Conservation (phyloP, 75 land plant genomes). For the Pseudotsuga menziesii region DNA sequence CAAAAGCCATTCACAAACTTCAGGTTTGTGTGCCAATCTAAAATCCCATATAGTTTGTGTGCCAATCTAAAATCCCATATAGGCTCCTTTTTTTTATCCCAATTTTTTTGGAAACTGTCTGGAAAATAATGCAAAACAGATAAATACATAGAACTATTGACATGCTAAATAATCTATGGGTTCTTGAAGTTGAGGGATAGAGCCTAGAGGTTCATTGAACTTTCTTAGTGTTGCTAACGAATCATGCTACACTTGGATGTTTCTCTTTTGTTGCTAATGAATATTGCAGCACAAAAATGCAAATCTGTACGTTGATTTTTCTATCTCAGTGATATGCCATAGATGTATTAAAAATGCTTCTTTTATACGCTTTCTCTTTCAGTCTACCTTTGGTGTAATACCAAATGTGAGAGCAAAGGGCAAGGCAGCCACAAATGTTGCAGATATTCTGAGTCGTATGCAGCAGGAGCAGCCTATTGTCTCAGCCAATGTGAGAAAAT, state of each 20-base stretch:
- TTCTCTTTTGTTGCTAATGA: too few relatives aligned
- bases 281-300: not conserved
- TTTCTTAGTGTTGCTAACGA: not conserved
- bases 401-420: conserved; percentile 96
- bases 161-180: not conserved
- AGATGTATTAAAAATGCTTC: too few relatives aligned
- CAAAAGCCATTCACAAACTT: conserved; percentile 83
- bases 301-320: not conserved
- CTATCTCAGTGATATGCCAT: not conserved
- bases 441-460: conserved; percentile 71
- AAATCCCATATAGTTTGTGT: conserved; percentile 14
- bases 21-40: conserved; percentile 52
- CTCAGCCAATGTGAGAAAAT: conserved; percentile 39
- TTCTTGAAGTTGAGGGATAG: not conserved
- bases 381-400: conserved; percentile 77
- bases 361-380: not conserved
- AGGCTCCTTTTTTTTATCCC: not conserved
- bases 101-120: not conserved
- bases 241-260: too few relatives aligned
- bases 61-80: not conserved
- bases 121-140: not conserved
- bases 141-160: not conserved
- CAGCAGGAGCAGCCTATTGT: conserved; percentile 77
- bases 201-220: not conserved
- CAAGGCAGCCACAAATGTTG: conserved; percentile 77